phyloP scores from a whole-genome alignment of 2,329 filamentous ascomycete genomes.

The Ophiostoma perfectum region DNA sequence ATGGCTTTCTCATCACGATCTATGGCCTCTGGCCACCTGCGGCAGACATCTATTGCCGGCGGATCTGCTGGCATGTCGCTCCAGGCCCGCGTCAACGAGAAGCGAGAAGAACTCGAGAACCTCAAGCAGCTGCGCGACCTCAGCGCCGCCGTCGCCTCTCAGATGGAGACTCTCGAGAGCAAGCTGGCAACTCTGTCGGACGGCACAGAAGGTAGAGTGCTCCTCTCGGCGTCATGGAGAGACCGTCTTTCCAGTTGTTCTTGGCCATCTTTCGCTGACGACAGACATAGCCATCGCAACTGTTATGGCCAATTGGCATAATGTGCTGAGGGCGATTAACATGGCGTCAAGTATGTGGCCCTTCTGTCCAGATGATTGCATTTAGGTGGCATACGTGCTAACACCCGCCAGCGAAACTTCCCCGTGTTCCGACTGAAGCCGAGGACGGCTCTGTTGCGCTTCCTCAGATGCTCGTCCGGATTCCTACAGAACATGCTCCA shows the following conservation, averaged over 20 bases:
- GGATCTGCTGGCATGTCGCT: conserved; percentile 58
- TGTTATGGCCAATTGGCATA: conserved; percentile 85
- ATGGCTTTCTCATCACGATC: conserved; percentile 27
- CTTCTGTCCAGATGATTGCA: not conserved
- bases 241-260: not conserved
- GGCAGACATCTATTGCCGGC: conserved; percentile 51
- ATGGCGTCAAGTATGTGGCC: conserved; percentile 70
- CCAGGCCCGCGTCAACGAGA: conserved; percentile 73
- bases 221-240: not conserved
- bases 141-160: conserved; percentile 68
- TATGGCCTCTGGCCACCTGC: conserved; percentile 60
- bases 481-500: conserved; percentile 72
- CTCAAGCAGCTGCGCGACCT: conserved; percentile 72
- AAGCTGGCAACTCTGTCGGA: conserved; percentile 73
- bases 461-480: conserved; percentile 77
- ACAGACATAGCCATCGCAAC: conserved; percentile 62
- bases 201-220: conserved; percentile 64
- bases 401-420: conserved; percentile 56
- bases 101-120: conserved; percentile 76
- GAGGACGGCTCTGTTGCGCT: conserved; percentile 45
- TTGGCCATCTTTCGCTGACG: not conserved
- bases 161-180: conserved; percentile 77
- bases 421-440: conserved; percentile 49
- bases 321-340: conserved; percentile 75
- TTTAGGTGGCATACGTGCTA: not conserved